These are phyloP conservation scores for Chaetoceros tenuissimus DNA, from an alignment of 108 stramenopile species.

Conservation along the genomic window DNA sequence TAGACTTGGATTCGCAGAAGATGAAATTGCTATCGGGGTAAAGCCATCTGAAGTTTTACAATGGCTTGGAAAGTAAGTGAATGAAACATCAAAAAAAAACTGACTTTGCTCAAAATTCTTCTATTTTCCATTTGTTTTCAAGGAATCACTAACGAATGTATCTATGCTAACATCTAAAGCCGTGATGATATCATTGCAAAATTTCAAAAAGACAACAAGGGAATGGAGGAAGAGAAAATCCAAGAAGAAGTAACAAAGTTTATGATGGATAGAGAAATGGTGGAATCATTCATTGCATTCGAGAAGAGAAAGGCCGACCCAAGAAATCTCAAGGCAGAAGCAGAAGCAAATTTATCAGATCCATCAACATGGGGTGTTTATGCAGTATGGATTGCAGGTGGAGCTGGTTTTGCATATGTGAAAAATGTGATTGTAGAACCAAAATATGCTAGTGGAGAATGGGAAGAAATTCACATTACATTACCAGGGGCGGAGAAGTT, in stretches of 20 bases:
- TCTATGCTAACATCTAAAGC: conserved; percentile 18
- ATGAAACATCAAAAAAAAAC: no score
- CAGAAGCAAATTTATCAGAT: conserved; percentile 5
- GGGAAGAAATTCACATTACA: conserved; percentile 19
- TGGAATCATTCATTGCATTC: conserved; percentile 57
- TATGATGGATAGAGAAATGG: conserved; percentile 72
- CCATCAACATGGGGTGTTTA: conserved; percentile 13
- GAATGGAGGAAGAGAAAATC: conserved; percentile 24
- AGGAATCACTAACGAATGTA: background rate
- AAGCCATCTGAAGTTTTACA: conserved; percentile 59
- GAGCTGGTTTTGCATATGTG: conserved; percentile 6
- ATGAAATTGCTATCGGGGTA: conserved; percentile 64
- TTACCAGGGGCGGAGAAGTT: conserved; percentile 1
- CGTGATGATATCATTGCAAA: conserved; percentile 56
- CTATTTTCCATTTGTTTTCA: conserved; percentile 2
- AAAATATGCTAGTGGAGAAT: conserved; percentile 30
- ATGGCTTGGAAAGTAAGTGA: conserved; percentile 74
- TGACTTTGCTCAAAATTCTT: no score
- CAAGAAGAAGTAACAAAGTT: conserved; percentile 58
- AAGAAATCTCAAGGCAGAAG: conserved; percentile 5
- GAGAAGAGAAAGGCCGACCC: conserved; percentile 52
- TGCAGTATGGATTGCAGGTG: conserved; percentile 23
- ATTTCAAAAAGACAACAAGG: conserved; percentile 50
- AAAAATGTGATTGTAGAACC: conserved; percentile 17
- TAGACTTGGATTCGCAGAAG: conserved; percentile 35